Conservation (phyloP, 768 basidiomycete species). For the Lactarius indigo region DNA sequence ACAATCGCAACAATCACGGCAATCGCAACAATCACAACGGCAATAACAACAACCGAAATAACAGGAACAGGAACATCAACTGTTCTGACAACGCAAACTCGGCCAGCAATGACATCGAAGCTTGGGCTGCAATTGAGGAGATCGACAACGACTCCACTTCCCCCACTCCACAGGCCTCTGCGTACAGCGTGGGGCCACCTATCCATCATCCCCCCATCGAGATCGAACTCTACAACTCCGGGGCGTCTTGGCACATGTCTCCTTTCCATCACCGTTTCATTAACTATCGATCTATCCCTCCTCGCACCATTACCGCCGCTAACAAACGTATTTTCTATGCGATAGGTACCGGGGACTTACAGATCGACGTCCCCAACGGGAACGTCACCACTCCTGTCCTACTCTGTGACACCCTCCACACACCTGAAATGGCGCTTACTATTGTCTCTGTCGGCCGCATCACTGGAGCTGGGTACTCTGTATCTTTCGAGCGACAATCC, state of each 20-base stretch:
- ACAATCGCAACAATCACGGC: too few species aligned
- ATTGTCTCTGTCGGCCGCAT: slow-evolving; percentile 21
- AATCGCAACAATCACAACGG: too few species aligned
- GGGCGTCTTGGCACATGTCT: slow-evolving; percentile 22
- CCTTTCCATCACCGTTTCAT: slow-evolving; percentile 18
- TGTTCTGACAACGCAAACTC: too few species aligned
- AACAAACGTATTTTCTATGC: slow-evolving; percentile 23
- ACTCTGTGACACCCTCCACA: slow-evolving; percentile 2
- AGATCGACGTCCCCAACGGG: too few species aligned
- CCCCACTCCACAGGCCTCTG: too few species aligned
- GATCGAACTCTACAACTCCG: slow-evolving; percentile 22
- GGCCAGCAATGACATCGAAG: too few species aligned
- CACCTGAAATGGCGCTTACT: slow-evolving; percentile 20
- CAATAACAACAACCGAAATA: too few species aligned
- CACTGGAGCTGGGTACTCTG: neutral
- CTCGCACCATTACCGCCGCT: neutral
- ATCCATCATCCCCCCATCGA: neutral
- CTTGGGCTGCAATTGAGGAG: too few species aligned
- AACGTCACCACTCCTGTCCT: neutral
- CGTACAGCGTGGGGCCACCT: too few species aligned
- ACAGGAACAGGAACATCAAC: too few species aligned
- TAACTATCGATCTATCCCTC: slow-evolving; percentile 18
- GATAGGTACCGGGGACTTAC: too few species aligned
- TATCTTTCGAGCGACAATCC: neutral
- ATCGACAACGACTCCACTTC: too few species aligned